A percentile compares a stretch with the other conserved stretches of the same genome.
Evolutionary conservation across 352 stramenopile species (phyloP).

Genomic region (Globisporangium acanthophoron): DNA sequence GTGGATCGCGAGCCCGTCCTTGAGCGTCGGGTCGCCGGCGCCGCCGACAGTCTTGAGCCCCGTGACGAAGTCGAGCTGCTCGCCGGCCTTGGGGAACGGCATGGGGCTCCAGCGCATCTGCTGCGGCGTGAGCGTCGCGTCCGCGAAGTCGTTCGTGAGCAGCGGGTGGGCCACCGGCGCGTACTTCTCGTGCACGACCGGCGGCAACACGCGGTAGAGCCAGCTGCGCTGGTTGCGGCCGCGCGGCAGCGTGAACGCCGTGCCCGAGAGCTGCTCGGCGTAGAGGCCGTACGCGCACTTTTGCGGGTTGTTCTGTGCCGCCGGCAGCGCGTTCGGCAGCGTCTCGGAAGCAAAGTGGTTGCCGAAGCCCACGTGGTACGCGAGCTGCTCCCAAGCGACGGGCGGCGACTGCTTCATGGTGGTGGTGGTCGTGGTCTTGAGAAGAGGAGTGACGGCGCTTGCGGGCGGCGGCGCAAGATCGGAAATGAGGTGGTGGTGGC

Average conservation of each 20-base stretch:
- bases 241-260: slow-evolving; percentile 93
- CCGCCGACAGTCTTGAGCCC: slow-evolving; percentile 85
- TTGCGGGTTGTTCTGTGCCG: slow-evolving; percentile 94
- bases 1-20: slow-evolving; percentile 92
- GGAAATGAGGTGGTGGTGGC: background rate
- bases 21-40: slow-evolving; percentile 85
- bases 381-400: slow-evolving; percentile 49
- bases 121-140: slow-evolving; percentile 79
- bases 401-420: background rate
- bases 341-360: slow-evolving; percentile 94
- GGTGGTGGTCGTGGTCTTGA: background rate
- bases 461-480: background rate
- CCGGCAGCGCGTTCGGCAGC: slow-evolving; percentile 84
- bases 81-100: slow-evolving; percentile 44
- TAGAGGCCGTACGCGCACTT: slow-evolving; percentile 90
- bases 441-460: background rate
- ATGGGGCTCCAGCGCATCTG: slow-evolving; percentile 92
- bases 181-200: slow-evolving; percentile 78
- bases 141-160: slow-evolving; percentile 65
- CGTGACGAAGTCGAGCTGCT: slow-evolving; percentile 84
- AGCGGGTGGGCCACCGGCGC: slow-evolving; percentile 33
- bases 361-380: slow-evolving; percentile 90
- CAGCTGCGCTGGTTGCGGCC: slow-evolving; percentile 88
- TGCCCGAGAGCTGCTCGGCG: slow-evolving; percentile 95
- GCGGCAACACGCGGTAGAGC: slow-evolving; percentile 92